Evolutionary conservation across 768 basidiomycete species (phyloP), one percentile per base, ranked within the genome.

Genomic region (Hypholoma sublateritium): DNA sequence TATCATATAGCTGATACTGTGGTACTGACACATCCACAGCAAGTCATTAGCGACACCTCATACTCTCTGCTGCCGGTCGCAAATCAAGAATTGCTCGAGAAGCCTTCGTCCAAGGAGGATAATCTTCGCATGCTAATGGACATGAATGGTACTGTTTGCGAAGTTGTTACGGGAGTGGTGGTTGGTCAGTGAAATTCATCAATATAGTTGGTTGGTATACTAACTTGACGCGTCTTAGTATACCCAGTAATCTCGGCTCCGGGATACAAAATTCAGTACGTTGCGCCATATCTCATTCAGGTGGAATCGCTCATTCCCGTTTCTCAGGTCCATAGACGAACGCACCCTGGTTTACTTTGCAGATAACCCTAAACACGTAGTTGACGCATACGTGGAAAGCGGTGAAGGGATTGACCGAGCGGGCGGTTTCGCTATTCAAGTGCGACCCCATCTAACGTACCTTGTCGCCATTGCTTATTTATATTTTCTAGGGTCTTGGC

Each of bases 371-470:
- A 59, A 65, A 36, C 73, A 82, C 13, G 57, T 91, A 19, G 70
- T 95, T 8, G 65, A 88, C 59, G 89, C 93, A 8, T 98, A 98
- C 62, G 92, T 85, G 17, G 86, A 93, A 35, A 88, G 81, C 53
- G 90, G 87, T 5, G 95, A 97, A 73, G 95, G 95, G 0, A 68
- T 86, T 41, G 89, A 94, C 65, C 81, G 93, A 17, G 95, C 96
- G 0, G 96, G 96, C 3, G 96, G 96, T 0, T 98, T 98, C 68
- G 94, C 93, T 1, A 85, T 94, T 39, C 96, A 98, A 79, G 93
- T 93, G 60, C 46, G 77, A 64, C 8, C 25, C 45, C 16, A 14
- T 34, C 42, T 19, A 41, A 17, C 17, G 42, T 17, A 21, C 24
- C 36, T 50, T 55, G 8, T 37, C 17, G 6, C 14, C 22, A 43